A percentile compares a stretch with the other conserved stretches of the same genome.
These are phyloP conservation scores for Viola odorata DNA, from an alignment of 345 rosid genomes.

Conservation along the genomic window DNA sequence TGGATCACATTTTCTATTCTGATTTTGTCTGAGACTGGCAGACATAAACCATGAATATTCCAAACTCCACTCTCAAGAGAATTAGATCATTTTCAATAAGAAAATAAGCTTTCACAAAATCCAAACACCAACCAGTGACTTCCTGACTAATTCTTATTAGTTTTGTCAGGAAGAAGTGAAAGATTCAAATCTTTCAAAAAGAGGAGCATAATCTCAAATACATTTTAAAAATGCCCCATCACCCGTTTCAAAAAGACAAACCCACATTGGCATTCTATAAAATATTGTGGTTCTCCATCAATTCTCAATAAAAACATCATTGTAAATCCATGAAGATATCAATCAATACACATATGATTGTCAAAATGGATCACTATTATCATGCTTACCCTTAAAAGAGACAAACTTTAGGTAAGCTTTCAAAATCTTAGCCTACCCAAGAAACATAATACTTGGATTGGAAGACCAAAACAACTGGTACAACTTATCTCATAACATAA, in stretches of 20 bases:
- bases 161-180: not conserved
- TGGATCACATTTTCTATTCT: conserved; percentile 7
- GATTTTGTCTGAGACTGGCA: conserved; percentile 24
- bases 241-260: no score
- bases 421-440: no score
- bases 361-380: not conserved
- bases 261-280: conserved; percentile 9
- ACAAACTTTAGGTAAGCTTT: no score
- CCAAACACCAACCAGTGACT: conserved; percentile 14
- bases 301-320: not conserved
- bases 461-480: no score
- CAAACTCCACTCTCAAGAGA: conserved; percentile 21
- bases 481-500: no score
- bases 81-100: conserved; percentile 1
- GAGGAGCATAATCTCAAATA: conserved; percentile 23
- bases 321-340: not conserved
- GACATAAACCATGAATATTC: conserved; percentile 16
- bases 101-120: conserved; percentile 17
- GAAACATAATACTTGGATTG: no score
- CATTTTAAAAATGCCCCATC: no score
- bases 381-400: no score
- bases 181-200: conserved; percentile 26
- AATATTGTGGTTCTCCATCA: conserved; percentile 6
- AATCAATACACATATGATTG: not conserved
- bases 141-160: not conserved